Evolutionary conservation across 176 grass and related monocot species (phyloP).

Genomic region (Eleusine indica): DNA sequence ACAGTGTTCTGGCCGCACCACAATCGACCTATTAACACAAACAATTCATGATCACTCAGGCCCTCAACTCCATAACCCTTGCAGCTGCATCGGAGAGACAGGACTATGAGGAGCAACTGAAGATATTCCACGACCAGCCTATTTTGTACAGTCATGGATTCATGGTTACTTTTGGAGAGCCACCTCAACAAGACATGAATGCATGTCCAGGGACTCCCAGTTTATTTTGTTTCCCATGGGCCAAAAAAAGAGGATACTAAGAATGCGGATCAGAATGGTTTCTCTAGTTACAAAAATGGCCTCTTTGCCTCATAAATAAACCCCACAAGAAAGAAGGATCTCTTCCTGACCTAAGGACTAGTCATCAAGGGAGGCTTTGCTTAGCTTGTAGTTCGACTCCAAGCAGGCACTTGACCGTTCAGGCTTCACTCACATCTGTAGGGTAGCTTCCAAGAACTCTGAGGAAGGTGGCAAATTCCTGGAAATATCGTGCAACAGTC

Average conservation of each 20-base stretch:
- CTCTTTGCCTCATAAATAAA: background rate
- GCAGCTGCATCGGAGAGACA: background rate
- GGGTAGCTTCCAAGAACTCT: conserved; percentile 81
- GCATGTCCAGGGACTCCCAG: background rate
- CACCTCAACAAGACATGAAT: background rate
- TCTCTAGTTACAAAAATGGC: background rate
- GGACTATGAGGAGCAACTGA: no score
- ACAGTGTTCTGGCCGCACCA: background rate
- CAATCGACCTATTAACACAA: background rate
- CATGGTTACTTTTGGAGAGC: background rate
- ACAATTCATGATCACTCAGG: background rate
- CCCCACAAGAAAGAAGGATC: background rate
- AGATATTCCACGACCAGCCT: background rate
- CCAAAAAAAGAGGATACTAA: background rate
- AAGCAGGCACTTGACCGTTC: conserved; percentile 25
- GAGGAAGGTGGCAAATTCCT: conserved; percentile 80
- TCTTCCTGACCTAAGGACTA: background rate
- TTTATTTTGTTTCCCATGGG: background rate
- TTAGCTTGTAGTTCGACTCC: background rate
- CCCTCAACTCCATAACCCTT: background rate
- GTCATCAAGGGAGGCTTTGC: background rate
- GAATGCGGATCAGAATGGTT: background rate
- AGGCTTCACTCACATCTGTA: conserved; percentile 64
- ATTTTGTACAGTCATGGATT: background rate
- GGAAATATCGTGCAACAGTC: conserved; percentile 3